A percentile compares a stretch with the other conserved stretches of the same genome.
These are phyloP conservation scores for Parietaria judaica DNA, from an alignment of 306 rosid species.

Conservation along the genomic window DNA sequence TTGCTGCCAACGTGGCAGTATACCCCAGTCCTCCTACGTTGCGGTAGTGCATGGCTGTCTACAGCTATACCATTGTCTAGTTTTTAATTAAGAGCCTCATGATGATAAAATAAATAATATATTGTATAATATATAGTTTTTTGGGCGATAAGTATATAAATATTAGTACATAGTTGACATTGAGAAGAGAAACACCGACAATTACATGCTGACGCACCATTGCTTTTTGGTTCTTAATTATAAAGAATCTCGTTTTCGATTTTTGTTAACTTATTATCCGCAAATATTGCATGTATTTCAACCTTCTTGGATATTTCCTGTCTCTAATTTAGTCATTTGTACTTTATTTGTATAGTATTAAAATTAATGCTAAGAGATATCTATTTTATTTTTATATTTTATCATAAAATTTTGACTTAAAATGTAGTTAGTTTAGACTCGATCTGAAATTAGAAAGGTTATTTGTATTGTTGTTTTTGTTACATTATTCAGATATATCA, in stretches of 20 bases:
- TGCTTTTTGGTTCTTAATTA: not conserved
- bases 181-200: constrained; percentile 19
- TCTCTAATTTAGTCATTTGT: not conserved
- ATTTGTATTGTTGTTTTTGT: too few relatives aligned
- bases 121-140: too few relatives aligned
- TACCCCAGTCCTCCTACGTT: not conserved
- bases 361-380: too few relatives aligned
- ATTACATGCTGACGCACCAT: constrained; percentile 12
- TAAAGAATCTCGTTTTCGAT: constrained; percentile 3
- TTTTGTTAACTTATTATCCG: not conserved
- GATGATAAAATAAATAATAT: not conserved
- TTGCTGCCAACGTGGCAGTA: constrained; percentile 5
- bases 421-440: too few relatives aligned
- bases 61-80: constrained; percentile 7
- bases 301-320: constrained; percentile 1
- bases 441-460: too few relatives aligned
- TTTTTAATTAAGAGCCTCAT: constrained; percentile 1
- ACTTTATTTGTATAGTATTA: too few relatives aligned
- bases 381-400: too few relatives aligned
- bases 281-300: not conserved
- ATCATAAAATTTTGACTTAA: too few relatives aligned
- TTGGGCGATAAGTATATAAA: not conserved
- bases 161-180: not conserved
- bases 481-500: too few relatives aligned
- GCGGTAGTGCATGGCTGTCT: constrained; percentile 12